A percentile compares a stretch with the other conserved stretches of the same genome.
Evolutionary conservation across 805 yeast genomes (phyloP).

Genomic region (Wickerhamiella domercqiae): DNA sequence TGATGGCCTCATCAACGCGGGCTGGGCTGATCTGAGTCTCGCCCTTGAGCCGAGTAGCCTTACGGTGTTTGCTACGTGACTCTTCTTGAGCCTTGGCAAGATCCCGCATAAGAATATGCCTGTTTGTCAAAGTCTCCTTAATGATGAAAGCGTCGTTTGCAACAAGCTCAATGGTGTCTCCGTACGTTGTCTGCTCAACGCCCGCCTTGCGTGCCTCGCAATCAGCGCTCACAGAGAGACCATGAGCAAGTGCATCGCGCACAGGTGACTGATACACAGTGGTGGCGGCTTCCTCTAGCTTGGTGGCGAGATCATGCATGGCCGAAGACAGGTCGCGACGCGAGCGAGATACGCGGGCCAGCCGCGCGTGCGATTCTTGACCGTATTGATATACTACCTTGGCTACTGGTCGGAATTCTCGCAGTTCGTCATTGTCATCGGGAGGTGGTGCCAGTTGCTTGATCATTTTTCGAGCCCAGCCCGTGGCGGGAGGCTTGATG

Average conservation of each 20-base stretch:
- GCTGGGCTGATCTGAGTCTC: conserved; percentile 66
- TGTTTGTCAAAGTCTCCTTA: conserved; percentile 83
- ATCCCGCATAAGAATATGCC: conserved; percentile 88
- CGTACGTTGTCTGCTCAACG: conserved; percentile 55
- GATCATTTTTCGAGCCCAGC: conserved; percentile 72
- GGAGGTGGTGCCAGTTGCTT: conserved; percentile 87
- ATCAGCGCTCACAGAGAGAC: conserved; percentile 59
- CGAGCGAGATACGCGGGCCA: conserved; percentile 38
- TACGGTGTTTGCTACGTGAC: conserved; percentile 52
- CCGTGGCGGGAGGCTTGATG: conserved; percentile 58
- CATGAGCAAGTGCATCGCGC: conserved; percentile 67
- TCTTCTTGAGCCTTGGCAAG: conserved; percentile 60
- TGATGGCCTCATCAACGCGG: conserved; percentile 80
- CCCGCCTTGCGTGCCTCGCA: conserved; percentile 56
- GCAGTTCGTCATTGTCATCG: conserved; percentile 68
- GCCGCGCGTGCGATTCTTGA: conserved; percentile 34
- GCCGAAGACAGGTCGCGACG: conserved; percentile 38
- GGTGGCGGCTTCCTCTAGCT: conserved; percentile 3
- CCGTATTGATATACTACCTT: conserved; percentile 54
- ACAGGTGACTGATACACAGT: conserved; percentile 18
- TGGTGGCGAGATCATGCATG: conserved; percentile 36
- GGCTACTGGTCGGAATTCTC: conserved; percentile 73
- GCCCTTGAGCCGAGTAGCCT: conserved; percentile 54
- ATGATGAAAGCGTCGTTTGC: conserved; percentile 68
- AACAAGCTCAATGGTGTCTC: conserved; percentile 54